These are phyloP conservation scores for Sporothrix brasiliensis DNA, from an alignment of 2,329 filamentous ascomycete species.

Conservation along the genomic window DNA sequence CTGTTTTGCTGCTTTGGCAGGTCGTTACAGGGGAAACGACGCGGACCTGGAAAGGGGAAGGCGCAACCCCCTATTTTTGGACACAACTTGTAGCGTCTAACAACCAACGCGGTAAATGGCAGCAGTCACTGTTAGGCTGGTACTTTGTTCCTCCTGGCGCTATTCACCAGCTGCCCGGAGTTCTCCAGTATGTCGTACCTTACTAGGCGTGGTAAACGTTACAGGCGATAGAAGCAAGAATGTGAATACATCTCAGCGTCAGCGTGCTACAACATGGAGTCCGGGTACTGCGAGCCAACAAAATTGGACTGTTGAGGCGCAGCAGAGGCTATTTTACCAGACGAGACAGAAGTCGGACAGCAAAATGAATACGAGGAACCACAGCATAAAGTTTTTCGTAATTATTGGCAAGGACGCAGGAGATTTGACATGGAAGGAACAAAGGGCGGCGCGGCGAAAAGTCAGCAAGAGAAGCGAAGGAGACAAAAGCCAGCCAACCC, in stretches of 20 bases:
- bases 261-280: neutral
- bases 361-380: conserved; percentile 3
- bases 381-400: neutral
- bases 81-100: conserved; percentile 7
- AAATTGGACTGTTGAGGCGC: conserved; percentile 19
- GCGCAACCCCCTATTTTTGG: conserved; percentile 28
- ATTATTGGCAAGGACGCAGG: neutral
- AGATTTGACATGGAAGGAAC: neutral
- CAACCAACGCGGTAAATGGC: neutral
- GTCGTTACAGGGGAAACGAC: conserved; percentile 1
- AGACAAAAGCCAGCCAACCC: neutral
- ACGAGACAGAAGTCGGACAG: neutral
- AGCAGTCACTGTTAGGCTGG: neutral
- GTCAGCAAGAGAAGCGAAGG: conserved; percentile 3
- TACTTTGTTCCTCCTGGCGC: conserved; percentile 14
- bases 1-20: neutral
- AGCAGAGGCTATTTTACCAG: conserved; percentile 8
- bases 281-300: neutral
- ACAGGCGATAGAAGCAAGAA: neutral
- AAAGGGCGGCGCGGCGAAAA: neutral
- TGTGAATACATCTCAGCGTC: neutral
- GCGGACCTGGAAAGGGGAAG: conserved; percentile 18
- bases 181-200: conserved; percentile 3
- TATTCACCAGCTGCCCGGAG: conserved; percentile 8
- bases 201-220: neutral